Conservation (phyloP, 352 stramenopile genomes). For the Phytopythium kandeliae region DNA sequence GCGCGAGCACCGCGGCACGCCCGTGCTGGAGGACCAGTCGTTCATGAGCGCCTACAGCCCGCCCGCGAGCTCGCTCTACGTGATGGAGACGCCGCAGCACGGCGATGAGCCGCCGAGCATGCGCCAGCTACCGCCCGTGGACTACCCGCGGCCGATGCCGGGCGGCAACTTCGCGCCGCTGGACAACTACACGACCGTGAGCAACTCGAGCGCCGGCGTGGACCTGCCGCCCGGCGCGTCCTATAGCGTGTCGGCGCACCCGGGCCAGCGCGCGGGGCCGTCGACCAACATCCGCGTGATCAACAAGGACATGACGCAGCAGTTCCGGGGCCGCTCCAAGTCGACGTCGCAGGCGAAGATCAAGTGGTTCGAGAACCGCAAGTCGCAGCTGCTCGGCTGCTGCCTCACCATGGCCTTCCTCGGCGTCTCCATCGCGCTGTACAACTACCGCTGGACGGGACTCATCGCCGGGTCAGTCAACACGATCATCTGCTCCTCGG, state of each 20-base stretch:
- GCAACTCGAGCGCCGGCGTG: constrained; percentile 25
- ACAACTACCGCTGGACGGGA: constrained; percentile 85
- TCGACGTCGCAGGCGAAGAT: constrained; percentile 68
- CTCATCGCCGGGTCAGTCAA: constrained; percentile 85
- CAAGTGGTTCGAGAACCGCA: constrained; percentile 87
- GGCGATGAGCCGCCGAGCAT: constrained; percentile 16
- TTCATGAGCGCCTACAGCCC: constrained; percentile 53
- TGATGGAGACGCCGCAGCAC: constrained; percentile 57
- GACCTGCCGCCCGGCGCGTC: constrained; percentile 10
- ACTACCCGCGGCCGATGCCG: constrained; percentile 15
- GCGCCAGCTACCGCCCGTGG: constrained; percentile 28
- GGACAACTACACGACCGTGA: constrained; percentile 44
- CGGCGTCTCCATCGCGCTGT: constrained; percentile 80
- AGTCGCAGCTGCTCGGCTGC: constrained; percentile 82
- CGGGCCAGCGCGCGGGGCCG: constrained; percentile 43
- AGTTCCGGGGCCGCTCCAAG: constrained; percentile 76
- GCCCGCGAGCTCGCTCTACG: constrained; percentile 48
- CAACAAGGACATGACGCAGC: constrained; percentile 86
- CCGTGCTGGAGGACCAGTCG: constrained; percentile 68
- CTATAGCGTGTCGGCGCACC: constrained; percentile 36
- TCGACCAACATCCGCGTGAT: constrained; percentile 87
- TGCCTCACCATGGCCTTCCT: constrained; percentile 85
- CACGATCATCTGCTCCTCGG: constrained; percentile 83
- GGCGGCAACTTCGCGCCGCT: constrained; percentile 33
- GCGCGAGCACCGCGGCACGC: constrained; percentile 50